These are phyloP conservation scores for Dimocarpus longan DNA, from an alignment of 345 rosid genomes.

Conservation along the genomic window DNA sequence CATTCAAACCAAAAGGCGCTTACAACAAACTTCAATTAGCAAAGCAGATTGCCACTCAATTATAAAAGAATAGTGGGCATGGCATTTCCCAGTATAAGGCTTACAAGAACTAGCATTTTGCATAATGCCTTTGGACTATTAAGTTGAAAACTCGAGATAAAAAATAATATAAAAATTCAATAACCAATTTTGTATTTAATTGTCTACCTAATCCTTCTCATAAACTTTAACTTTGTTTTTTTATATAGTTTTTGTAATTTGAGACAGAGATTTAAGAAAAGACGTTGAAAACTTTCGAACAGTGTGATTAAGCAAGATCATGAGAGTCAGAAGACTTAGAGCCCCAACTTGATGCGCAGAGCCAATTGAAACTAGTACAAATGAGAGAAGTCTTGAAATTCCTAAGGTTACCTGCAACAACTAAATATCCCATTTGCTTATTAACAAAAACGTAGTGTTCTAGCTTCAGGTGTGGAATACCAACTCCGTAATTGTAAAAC, in stretches of 20 bases:
- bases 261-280: conserved; percentile 78
- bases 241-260: conserved; percentile 43
- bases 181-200: neutral
- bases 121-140: neutral
- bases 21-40: too few relatives aligned
- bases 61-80: neutral
- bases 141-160: neutral
- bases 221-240: neutral
- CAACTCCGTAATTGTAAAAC: too few relatives aligned
- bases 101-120: neutral
- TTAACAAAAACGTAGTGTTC: too few relatives aligned
- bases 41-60: too few relatives aligned
- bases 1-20: too few relatives aligned
- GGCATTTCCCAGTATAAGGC: neutral
- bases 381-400: conserved; percentile 75
- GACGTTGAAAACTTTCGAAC: conserved; percentile 67
- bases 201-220: neutral
- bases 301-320: conserved; percentile 82
- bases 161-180: neutral
- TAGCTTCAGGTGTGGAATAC: neutral
- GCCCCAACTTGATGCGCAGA: conserved; percentile 90
- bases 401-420: conserved; percentile 76
- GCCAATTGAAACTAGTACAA: conserved; percentile 84
- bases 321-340: conserved; percentile 68
- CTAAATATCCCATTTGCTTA: neutral